Percentiles rank a stretch among this genome's conserved stretches.
Conservation (phyloP, 352 stramenopile genomes). For the Globisporangium cederbergense region DNA sequence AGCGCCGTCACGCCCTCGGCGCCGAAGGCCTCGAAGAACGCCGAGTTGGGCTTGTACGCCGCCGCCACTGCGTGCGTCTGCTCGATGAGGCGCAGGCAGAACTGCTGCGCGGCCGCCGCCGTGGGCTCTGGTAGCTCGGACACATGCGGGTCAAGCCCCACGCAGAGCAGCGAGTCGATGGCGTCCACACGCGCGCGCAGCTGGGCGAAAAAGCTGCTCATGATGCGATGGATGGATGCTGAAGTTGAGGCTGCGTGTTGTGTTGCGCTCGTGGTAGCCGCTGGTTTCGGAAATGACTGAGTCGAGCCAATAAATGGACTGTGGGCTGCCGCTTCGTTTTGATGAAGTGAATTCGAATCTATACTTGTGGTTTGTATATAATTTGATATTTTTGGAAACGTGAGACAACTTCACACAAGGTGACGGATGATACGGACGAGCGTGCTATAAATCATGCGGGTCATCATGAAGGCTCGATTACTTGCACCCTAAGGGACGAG, state of each 20-base stretch:
- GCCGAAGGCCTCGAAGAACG: constrained; percentile 97
- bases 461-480: too few relatives aligned
- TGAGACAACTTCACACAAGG: not conserved
- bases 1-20: constrained; percentile 88
- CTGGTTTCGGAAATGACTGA: not conserved
- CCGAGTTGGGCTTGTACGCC: constrained; percentile 99
- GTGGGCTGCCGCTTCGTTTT: not conserved
- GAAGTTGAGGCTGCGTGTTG: not conserved
- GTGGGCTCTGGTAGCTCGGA: constrained; percentile 74
- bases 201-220: constrained; percentile 82
- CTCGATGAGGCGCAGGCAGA: constrained; percentile 95
- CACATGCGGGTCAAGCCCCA: constrained; percentile 97
- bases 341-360: not conserved
- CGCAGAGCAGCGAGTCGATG: constrained; percentile 96
- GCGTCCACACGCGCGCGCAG: constrained; percentile 84
- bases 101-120: constrained; percentile 89
- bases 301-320: not conserved
- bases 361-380: not conserved
- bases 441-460: too few relatives aligned
- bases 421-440: not conserved
- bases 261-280: constrained; percentile 4
- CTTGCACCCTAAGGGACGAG: not conserved
- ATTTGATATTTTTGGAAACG: not conserved
- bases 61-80: constrained; percentile 91
- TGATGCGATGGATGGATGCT: constrained; percentile 13